These are phyloP conservation scores for Physcomitrium patens DNA, from an alignment of 225 moss, liverwort and hornwort genomes.

Conservation along the genomic window DNA sequence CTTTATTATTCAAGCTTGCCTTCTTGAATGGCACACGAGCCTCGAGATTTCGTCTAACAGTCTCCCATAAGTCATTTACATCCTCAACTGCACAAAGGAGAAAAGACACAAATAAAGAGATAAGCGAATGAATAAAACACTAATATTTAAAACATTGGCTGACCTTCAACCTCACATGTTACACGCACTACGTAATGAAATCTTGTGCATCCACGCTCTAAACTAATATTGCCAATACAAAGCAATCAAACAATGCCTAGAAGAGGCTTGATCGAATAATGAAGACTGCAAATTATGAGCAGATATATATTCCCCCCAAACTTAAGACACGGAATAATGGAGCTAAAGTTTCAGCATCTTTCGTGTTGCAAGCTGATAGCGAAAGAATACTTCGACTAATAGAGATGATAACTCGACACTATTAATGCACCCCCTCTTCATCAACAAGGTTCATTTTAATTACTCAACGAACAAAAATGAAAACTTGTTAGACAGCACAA, in stretches of 20 bases:
- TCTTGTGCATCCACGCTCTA: constrained; percentile 3
- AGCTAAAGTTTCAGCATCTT: constrained; percentile 5
- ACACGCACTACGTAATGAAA: constrained; percentile 16
- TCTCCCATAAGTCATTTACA: constrained; percentile 87
- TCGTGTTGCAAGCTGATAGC: background rate
- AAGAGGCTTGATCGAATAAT: constrained; percentile 1
- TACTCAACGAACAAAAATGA: background rate
- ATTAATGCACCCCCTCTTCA: constrained; percentile 21
- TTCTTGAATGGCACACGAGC: constrained; percentile 87
- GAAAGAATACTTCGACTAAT: background rate
- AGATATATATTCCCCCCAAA: background rate
- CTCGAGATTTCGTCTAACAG: constrained; percentile 78
- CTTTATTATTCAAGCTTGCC: constrained; percentile 88
- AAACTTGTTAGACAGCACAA: background rate
- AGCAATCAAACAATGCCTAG: constrained; percentile 10
- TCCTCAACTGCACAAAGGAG: constrained; percentile 80
- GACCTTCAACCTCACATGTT: background rate
- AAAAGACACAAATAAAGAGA: background rate
- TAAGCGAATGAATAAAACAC: constrained; percentile 23
- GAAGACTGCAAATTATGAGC: background rate
- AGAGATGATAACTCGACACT: constrained; percentile 24
- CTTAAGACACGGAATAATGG: background rate
- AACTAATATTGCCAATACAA: background rate
- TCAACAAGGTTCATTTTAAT: constrained; percentile 7
- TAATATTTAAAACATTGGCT: constrained; percentile 37